Conservation (phyloP, 495 filamentous ascomycete genomes). For the Tetracladium marchalianum region DNA sequence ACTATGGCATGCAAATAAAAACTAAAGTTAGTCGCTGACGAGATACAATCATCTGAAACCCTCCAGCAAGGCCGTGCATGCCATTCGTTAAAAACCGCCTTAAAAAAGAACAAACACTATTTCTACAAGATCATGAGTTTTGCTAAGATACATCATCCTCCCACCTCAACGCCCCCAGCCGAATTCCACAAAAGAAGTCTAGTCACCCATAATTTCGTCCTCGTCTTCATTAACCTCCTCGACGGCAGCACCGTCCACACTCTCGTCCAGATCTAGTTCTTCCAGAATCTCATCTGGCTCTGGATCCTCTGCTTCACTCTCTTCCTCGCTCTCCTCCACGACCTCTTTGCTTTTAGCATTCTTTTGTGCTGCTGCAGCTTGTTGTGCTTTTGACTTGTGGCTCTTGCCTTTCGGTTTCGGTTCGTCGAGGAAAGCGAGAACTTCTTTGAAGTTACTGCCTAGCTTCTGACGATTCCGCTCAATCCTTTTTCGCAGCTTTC, state of each 20-base stretch:
- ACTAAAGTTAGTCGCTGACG: too few species aligned
- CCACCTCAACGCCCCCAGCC: neutral
- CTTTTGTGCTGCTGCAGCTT: slow-evolving; percentile 27
- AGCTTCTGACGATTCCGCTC: slow-evolving; percentile 55
- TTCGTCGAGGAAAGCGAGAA: slow-evolving; percentile 64
- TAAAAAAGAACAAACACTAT: neutral
- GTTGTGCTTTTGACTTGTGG: slow-evolving; percentile 31
- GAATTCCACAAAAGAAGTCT: neutral
- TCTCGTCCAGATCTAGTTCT: slow-evolving; percentile 43
- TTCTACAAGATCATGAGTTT: neutral
- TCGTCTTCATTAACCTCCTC: slow-evolving; percentile 46
- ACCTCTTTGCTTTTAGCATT: slow-evolving; percentile 34
- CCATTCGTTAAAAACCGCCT: too few species aligned
- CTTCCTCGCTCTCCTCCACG: slow-evolving; percentile 40
- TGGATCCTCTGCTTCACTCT: slow-evolving; percentile 41
- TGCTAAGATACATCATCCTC: neutral
- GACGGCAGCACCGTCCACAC: slow-evolving; percentile 25
- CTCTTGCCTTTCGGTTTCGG: slow-evolving; percentile 36
- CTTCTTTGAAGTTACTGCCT: slow-evolving; percentile 66
- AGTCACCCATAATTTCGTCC: slow-evolving; percentile 65
- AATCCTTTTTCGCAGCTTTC: slow-evolving; percentile 53
- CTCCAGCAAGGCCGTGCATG: too few species aligned
- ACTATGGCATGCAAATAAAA: too few species aligned
- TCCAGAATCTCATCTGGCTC: slow-evolving; percentile 40
- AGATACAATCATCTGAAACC: too few species aligned